Base-by-base conservation (phyloP, 139 green algal species). In the Nannochloris sp. region DNA sequence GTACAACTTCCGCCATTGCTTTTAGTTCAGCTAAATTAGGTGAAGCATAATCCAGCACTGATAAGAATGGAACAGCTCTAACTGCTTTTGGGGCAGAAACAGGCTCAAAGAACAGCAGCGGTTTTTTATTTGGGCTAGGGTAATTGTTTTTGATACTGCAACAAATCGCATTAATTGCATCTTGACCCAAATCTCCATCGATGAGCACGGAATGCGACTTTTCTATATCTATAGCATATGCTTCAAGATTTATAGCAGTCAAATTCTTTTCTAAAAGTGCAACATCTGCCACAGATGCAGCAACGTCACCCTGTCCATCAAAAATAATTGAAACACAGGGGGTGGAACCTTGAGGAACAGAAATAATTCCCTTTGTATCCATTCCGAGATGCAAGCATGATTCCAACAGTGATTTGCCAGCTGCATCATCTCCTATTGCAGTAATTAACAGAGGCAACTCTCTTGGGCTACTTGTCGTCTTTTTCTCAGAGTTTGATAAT, bases 41-140 rank as follows among this genome's bases (percentile, higher is more conserved):
- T 3, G 82, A 84, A 1, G 76, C 53, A 39, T 68, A 84, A 2
- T 57, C 59, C 1, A 84, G 36, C 24, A 56, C 46, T 6, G n/a
- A 29, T 23, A 88, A 62, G 19, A 68, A 4, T 10, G 7, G 5
- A 19, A 45, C 24, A 32, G 75, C 65, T 55, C 81, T 71, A 0
- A 55, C 29, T 4, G 83, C 65, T 61, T 90, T 90, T 23, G 83
- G 76, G 32, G 77, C 77, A 4, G 77, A 86, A 12, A 89, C 82
- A 0, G 83, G 83, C 77, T 90, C 83, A 60, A 86, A 85, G 51
- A 85, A 74, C n/a, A n/a, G n/a, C n/a, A n/a, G n/a, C n/a, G n/a
- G n/a, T n/a, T n/a, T n/a, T n/a, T n/a, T n/a, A n/a, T n/a, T n/a
- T n/a, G n/a, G n/a, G n/a, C n/a, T n/a, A n/a, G n/a, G n/a, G n/a